Base-by-base conservation (phyloP, 192 early-diverging fungal genomes). In the Coemansia furcata region DNA sequence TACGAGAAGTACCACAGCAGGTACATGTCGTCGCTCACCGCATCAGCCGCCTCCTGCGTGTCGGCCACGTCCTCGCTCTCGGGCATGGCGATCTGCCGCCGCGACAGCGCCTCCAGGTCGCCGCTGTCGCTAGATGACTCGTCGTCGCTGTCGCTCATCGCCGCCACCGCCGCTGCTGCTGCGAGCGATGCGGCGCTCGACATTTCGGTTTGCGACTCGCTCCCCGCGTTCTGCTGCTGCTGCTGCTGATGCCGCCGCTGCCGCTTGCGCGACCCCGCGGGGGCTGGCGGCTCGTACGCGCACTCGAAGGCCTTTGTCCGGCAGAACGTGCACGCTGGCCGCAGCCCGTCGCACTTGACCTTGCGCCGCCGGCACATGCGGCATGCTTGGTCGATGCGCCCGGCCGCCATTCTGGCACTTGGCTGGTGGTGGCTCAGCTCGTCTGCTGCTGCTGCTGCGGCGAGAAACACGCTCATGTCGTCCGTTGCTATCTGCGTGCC, bases 331-430 rank as follows among this genome's bases (percentile, higher is more conserved):
- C 84, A 85, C 38, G 70, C 37, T 4, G 84, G 84, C 15, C 78
- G 72, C 49, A 10, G 47, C 15, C 84, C 84, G 57, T 85, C 77
- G 63, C 84, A 85, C 29, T 76, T 75, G 39, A 85, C 84, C 49
- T 85, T 85, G 70, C 80, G 79, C 15, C 80, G 78, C 26, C 84
- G 84, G 50, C 84, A 85, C 73, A 78, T 78, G 40, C 76, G 78
- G 68, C 84, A 85, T 21, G 84, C 84, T 66, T 75, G 81, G 61
- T 76, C 73, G 46, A 83, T 62, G 44, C 81, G 76, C 30, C 73
- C 58, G 17, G 66, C 59, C 3, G 63, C n/a, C 7, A 38, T 30
- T 37, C 49, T 57, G 8, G 33, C 21, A 39, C 50, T 69, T n/a
- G 40, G 17, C 42, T n/a, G 15, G 12, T 33, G 30, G 32, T 33